Percentiles rank a stretch among this genome's conserved stretches.
Evolutionary conservation across 225 moss, liverwort and hornwort species (phyloP).

Genomic region (Bryum argenteum): DNA sequence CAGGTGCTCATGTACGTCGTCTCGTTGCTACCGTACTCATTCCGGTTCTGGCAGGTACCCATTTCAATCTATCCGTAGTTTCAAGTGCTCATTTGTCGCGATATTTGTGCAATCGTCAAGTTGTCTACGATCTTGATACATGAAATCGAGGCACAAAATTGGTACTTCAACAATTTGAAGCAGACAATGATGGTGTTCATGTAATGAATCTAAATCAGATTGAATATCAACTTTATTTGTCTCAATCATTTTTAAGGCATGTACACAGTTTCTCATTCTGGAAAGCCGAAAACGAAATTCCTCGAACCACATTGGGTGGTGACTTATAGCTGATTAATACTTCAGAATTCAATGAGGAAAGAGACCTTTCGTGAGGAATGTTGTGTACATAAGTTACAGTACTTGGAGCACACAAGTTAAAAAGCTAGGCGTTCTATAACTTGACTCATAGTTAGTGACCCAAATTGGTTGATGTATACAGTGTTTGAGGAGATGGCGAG

Average conservation of each 20-base stretch:
- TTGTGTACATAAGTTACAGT: neutral
- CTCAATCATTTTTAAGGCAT: neutral
- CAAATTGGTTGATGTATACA: constrained; percentile 32
- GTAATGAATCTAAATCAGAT: no score
- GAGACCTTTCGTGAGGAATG: neutral
- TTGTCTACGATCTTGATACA: neutral
- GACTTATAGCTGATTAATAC: neutral
- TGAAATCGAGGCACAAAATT: neutral
- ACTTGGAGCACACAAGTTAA: neutral
- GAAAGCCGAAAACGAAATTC: neutral
- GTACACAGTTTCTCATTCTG: neutral
- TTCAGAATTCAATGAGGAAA: neutral
- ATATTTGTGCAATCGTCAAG: neutral
- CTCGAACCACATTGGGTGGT: neutral
- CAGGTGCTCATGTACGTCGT: constrained; percentile 63
- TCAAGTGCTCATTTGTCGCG: neutral
- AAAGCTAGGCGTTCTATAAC: neutral
- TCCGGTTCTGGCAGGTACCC: constrained; percentile 86
- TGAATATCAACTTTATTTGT: no score
- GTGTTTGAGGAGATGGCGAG: constrained; percentile 84
- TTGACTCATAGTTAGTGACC: neutral
- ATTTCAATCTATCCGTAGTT: neutral
- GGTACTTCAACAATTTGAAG: neutral
- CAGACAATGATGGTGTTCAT: no score
- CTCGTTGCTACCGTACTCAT: constrained; percentile 85